A percentile compares a stretch with the other conserved stretches of the same genome.
Evolutionary conservation across 1,284 basidiomycete species (phyloP).

Genomic region (Ceratobasidium sp.): DNA sequence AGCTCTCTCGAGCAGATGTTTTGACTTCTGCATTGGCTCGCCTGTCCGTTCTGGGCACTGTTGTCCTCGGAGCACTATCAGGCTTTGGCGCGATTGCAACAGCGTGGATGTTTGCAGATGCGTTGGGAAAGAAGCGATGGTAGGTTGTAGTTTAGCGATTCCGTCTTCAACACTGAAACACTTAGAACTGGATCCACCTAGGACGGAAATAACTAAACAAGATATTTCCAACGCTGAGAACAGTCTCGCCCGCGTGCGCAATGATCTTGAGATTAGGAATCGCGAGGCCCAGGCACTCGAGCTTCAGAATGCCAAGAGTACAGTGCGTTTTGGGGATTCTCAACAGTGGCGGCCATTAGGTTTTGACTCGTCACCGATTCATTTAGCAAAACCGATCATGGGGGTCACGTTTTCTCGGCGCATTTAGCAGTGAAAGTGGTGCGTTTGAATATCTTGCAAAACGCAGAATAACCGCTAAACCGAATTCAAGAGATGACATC

Average conservation of each 20-base stretch:
- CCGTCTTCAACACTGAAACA: background rate
- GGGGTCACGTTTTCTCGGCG: constrained; percentile 64
- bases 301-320: constrained; percentile 35
- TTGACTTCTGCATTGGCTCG: constrained; percentile 67
- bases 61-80: constrained; percentile 77
- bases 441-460: constrained; percentile 51
- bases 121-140: constrained; percentile 65
- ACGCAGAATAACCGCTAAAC: constrained; percentile 47
- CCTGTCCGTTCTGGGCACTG: constrained; percentile 79
- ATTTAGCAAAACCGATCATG: constrained; percentile 46
- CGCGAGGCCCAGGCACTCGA: constrained; percentile 56
- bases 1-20: constrained; percentile 56
- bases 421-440: constrained; percentile 63
- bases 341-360: constrained; percentile 37
- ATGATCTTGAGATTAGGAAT: constrained; percentile 63
- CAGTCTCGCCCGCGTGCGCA: constrained; percentile 66
- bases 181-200: constrained; percentile 47
- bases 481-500: constrained; percentile 55
- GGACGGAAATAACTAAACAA: constrained; percentile 62
- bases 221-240: constrained; percentile 66
- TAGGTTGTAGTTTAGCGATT: constrained; percentile 52
- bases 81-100: constrained; percentile 77
- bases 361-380: constrained; percentile 46
- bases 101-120: constrained; percentile 47
- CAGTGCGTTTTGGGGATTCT: constrained; percentile 5